phyloP scores from a whole-genome alignment of 148 eudicot species.

The Rhododendron molle region DNA sequence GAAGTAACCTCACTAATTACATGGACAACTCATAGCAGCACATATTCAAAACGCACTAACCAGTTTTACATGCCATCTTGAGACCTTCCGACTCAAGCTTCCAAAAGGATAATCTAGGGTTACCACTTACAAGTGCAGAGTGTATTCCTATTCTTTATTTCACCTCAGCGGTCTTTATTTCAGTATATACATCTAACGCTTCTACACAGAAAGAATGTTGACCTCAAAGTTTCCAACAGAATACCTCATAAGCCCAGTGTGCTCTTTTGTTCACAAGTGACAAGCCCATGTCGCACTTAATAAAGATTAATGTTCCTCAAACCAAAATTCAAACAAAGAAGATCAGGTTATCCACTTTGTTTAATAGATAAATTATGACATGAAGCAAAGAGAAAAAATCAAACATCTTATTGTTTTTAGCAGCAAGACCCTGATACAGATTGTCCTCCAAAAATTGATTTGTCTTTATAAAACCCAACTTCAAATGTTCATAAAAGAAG shows the following conservation, averaged over 20 bases:
- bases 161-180: not conserved
- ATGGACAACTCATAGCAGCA: not conserved
- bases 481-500: not conserved
- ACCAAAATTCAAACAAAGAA: not conserved
- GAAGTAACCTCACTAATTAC: not conserved
- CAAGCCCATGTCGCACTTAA: not conserved
- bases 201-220: not conserved
- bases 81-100: not conserved
- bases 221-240: not conserved
- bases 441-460: not conserved
- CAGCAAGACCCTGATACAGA: slow-evolving; percentile 2
- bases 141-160: not conserved
- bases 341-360: not conserved
- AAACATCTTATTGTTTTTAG: not conserved
- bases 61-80: not conserved
- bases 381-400: not conserved
- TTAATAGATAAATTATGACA: not conserved
- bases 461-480: not conserved
- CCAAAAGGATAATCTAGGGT: not conserved
- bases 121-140: not conserved
- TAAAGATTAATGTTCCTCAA: not conserved
- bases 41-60: not conserved
- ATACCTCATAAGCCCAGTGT: not conserved
- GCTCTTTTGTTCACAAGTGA: not conserved
- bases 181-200: not conserved